Evolutionary conservation across 805 yeast species (phyloP).

Genomic region (Metschnikowia picachoensis): DNA sequence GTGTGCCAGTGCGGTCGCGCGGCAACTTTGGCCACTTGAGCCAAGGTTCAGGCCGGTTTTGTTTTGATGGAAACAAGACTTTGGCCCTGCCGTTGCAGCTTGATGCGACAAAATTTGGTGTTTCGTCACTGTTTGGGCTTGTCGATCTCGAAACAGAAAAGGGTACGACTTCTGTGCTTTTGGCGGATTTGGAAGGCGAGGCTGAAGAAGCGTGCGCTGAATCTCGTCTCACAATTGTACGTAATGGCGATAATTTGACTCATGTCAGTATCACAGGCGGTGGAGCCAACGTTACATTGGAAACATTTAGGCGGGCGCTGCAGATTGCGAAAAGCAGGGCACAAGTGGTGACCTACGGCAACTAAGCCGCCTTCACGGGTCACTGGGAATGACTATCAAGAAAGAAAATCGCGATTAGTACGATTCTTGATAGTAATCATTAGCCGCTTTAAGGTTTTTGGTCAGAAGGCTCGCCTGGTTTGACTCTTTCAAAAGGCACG

Average conservation of each 20-base stretch:
- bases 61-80: constrained; percentile 47
- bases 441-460: too few species aligned
- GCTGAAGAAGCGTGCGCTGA: constrained; percentile 66
- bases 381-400: background rate
- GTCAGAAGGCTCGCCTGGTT: too few species aligned
- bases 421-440: too few species aligned
- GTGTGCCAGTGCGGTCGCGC: constrained; percentile 49
- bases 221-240: constrained; percentile 50
- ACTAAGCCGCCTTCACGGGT: background rate
- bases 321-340: constrained; percentile 48
- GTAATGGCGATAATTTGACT: constrained; percentile 30
- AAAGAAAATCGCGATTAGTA: background rate
- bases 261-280: constrained; percentile 50
- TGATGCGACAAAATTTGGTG: constrained; percentile 36
- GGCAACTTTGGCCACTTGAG: constrained; percentile 50
- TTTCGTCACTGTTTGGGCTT: constrained; percentile 59
- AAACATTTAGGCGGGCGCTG: constrained; percentile 45
- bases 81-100: constrained; percentile 36
- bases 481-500: too few species aligned
- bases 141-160: constrained; percentile 27
- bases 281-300: constrained; percentile 43
- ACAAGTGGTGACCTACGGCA: constrained; percentile 4
- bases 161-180: constrained; percentile 34
- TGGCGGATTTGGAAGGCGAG: constrained; percentile 81
- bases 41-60: constrained; percentile 28